Evolutionary conservation across 2,329 filamentous ascomycete genomes (phyloP), one percentile per base, ranked within the genome.

Genomic region (Sclerotinia minor): DNA sequence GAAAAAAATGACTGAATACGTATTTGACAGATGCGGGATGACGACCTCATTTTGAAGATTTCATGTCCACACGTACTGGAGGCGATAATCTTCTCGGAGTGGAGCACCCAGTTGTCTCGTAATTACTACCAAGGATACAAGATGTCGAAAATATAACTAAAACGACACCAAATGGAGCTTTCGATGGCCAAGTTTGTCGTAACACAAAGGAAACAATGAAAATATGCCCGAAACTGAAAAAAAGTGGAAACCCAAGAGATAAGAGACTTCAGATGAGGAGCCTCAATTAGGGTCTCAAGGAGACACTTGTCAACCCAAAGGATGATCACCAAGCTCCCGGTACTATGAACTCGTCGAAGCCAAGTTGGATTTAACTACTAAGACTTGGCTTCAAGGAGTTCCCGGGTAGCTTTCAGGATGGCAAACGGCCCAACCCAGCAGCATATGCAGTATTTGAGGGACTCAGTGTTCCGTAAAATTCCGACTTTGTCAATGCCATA

Each of bases 141-240:
- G 55, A 59, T 61, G 41, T 67, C 19, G 41, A 53, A 26, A 38
- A 26, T 29, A 47, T 38, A 63, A 55, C 26, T 64, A 32, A 64
- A 67, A 67, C 58, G 44, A 49, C n/a, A 57, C 50, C 26, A 55
- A 21, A 67, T 67, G 50, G 45, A 38, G 41, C 21, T 21, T 29
- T 54, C 15, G 3, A 63, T 41, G 32, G 65, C 65, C 65, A 64
- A 67, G 65, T 64, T 29, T 32, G 58, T n/a, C 58, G 58, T 49
- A 64, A 64, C 65, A 67, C 35, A 67, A 26, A 54, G 58, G 65
- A 67, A 67, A 64, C 65, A 50, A 49, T 32, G 29, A 67, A 64
- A 26, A 32, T 35, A 53, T 45, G 32, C 35, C 58, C 64, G 64
- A 67, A 67, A 61, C 64, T 5, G 35, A 53, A 58, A 67, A 67